These are phyloP conservation scores for Lecanosticta acicola DNA, from an alignment of 2,329 filamentous ascomycete genomes.

Conservation along the genomic window DNA sequence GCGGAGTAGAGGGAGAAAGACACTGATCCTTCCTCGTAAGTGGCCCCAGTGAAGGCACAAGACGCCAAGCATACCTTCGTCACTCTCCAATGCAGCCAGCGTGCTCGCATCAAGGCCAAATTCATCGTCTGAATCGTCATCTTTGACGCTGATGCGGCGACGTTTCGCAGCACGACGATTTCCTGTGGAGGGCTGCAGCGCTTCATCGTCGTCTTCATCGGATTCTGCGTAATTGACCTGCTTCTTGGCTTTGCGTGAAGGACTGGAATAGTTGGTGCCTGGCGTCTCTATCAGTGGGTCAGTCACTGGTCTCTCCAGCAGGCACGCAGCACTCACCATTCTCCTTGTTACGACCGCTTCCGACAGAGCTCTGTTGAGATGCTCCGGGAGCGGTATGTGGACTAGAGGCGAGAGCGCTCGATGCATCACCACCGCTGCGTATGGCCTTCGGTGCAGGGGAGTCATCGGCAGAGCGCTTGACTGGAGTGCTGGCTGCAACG, in stretches of 20 bases:
- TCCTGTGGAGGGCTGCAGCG: slow-evolving; percentile 54
- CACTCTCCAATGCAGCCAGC: slow-evolving; percentile 54
- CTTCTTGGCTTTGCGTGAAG: slow-evolving; percentile 68
- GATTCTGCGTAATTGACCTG: slow-evolving; percentile 79
- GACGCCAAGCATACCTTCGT: slow-evolving; percentile 48
- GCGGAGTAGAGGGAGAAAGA: slow-evolving; percentile 1
- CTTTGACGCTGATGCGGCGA: slow-evolving; percentile 58
- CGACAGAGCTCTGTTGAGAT: slow-evolving; percentile 49
- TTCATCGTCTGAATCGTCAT: slow-evolving; percentile 63
- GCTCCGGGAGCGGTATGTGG: slow-evolving; percentile 19
- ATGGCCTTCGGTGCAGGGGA: slow-evolving; percentile 18
- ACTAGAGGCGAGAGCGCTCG: slow-evolving; percentile 17
- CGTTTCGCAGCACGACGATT: slow-evolving; percentile 50
- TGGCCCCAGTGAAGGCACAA: slow-evolving; percentile 1
- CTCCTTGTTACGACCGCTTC: slow-evolving; percentile 47
- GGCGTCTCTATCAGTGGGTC: slow-evolving; percentile 39
- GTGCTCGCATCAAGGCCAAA: slow-evolving; percentile 56
- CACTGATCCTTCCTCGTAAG: slow-evolving; percentile 20
- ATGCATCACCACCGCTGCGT: slow-evolving; percentile 29
- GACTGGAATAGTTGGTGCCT: slow-evolving; percentile 57
- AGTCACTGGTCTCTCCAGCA: slow-evolving; percentile 36
- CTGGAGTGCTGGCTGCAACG: slow-evolving; percentile 40
- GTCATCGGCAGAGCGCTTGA: slow-evolving; percentile 31
- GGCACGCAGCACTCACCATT: slow-evolving; percentile 37
- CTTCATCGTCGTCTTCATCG: slow-evolving; percentile 60